A percentile compares a stretch with the other conserved stretches of the same genome.
These are phyloP conservation scores for Nadsonia fulvescens DNA, from an alignment of 805 yeast genomes.

Conservation along the genomic window DNA sequence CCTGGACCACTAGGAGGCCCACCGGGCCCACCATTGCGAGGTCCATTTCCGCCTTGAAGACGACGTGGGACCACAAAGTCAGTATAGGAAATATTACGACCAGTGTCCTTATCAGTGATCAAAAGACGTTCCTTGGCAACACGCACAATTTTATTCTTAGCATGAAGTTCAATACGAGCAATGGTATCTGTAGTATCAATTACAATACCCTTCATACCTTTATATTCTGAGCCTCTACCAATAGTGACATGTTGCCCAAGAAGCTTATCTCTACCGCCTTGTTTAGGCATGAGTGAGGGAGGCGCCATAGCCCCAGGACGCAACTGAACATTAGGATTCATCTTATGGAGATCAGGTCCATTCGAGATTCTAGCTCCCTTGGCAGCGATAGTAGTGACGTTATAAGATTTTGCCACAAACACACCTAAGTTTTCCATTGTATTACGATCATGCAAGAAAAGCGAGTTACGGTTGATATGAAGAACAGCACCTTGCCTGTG, in stretches of 20 bases:
- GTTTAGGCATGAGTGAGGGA: conserved; percentile 35
- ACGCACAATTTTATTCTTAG: conserved; percentile 74
- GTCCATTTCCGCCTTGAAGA: conserved; percentile 16
- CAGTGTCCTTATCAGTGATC: conserved; percentile 48
- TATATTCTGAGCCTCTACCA: conserved; percentile 75
- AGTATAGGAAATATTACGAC: conserved; percentile 9
- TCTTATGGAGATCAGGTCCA: conserved; percentile 33
- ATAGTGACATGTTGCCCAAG: conserved; percentile 73
- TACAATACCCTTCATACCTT: conserved; percentile 85
- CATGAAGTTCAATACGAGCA: conserved; percentile 87
- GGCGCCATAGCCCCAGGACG: conserved; percentile 29
- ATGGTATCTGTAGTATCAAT: conserved; percentile 82
- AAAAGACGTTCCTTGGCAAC: conserved; percentile 65
- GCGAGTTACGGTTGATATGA: conserved; percentile 64
- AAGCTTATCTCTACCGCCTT: conserved; percentile 66
- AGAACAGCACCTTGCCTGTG: conserved; percentile 75
- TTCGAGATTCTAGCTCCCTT: conserved; percentile 42
- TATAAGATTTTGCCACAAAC: conserved; percentile 58
- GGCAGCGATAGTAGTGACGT: conserved; percentile 69
- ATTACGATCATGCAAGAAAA: conserved; percentile 68
- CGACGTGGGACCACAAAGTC: conserved; percentile 19
- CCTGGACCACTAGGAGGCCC: conserved; percentile 9
- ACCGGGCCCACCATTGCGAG: conserved; percentile 3
- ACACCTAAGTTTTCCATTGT: conserved; percentile 79
- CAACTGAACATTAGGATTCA: conserved; percentile 56